Conservation (phyloP, 371 early-diverging fungal genomes). For the Mitosporidium daphniae region DNA sequence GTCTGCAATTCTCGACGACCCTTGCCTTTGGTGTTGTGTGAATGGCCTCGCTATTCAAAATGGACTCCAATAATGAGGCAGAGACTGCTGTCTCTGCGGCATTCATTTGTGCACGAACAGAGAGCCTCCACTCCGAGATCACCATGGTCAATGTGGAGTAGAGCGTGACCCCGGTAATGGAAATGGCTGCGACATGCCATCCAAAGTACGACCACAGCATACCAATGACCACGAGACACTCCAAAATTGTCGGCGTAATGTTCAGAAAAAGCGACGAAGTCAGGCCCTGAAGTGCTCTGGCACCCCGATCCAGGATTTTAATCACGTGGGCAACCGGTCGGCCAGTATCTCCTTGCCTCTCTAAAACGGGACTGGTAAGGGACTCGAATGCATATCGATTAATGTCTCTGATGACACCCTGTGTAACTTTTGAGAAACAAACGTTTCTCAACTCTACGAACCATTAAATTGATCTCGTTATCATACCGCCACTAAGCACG, state of each 20-base stretch:
- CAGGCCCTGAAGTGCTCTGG: constrained; percentile 74
- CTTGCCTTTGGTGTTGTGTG: constrained; percentile 57
- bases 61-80: constrained; percentile 46
- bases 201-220: constrained; percentile 57
- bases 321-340: too few species aligned
- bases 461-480: too few species aligned
- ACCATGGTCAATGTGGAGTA: background rate
- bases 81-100: constrained; percentile 67
- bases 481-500: too few species aligned
- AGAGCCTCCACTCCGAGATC: constrained; percentile 13
- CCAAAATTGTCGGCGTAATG: constrained; percentile 54
- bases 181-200: too few species aligned
- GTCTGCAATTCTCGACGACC: constrained; percentile 36
- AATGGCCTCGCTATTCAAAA: constrained; percentile 75
- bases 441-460: constrained; percentile 65
- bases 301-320: too few species aligned
- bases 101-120: constrained; percentile 50
- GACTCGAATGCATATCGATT: constrained; percentile 48
- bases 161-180: too few species aligned
- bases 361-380: too few species aligned
- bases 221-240: constrained; percentile 62
- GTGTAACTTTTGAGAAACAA: constrained; percentile 65
- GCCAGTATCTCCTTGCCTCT: too few species aligned
- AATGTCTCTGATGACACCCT: constrained; percentile 49
- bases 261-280: constrained; percentile 63